Percentiles rank a stretch among this genome's conserved stretches.
Evolutionary conservation across 202 grass and related monocot genomes (phyloP).

Genomic region (Brachypodium distachyon): DNA sequence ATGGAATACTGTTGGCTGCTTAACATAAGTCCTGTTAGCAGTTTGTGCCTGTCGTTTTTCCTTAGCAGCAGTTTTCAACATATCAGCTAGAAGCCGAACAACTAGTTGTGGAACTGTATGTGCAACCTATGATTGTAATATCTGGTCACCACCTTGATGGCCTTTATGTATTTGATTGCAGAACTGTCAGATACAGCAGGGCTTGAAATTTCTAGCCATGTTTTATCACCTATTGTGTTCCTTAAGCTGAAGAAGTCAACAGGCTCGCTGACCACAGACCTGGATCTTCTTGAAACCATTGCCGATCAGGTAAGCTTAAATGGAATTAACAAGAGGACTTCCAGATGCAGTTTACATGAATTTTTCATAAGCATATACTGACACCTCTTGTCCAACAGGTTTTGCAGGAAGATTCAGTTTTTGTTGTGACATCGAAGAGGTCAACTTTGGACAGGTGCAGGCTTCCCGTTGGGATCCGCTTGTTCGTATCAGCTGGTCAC

Average conservation of each 20-base stretch:
- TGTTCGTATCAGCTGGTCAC: constrained; percentile 72
- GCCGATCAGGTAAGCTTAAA: constrained; percentile 46
- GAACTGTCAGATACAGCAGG: constrained; percentile 57
- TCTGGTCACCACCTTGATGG: background rate
- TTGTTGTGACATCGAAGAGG: constrained; percentile 67
- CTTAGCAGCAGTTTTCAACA: background rate
- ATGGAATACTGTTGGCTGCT: background rate
- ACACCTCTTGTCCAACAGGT: constrained; percentile 18
- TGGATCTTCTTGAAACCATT: constrained; percentile 60
- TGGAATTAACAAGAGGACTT: background rate
- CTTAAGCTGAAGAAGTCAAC: constrained; percentile 72
- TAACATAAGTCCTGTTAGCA: background rate
- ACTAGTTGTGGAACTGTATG: background rate
- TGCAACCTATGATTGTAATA: background rate
- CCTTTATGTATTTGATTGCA: constrained; percentile 25
- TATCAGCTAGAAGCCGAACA: background rate
- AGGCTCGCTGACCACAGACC: constrained; percentile 38
- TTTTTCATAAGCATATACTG: constrained; percentile 3
- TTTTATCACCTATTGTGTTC: constrained; percentile 71
- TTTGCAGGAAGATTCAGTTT: constrained; percentile 81
- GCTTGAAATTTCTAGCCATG: constrained; percentile 69
- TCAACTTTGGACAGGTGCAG: constrained; percentile 72
- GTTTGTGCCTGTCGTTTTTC: background rate
- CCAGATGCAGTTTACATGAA: background rate
- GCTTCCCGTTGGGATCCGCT: constrained; percentile 65